Evolutionary conservation across 352 stramenopile genomes (phyloP).

Genomic region (Peronospora farinosa): DNA sequence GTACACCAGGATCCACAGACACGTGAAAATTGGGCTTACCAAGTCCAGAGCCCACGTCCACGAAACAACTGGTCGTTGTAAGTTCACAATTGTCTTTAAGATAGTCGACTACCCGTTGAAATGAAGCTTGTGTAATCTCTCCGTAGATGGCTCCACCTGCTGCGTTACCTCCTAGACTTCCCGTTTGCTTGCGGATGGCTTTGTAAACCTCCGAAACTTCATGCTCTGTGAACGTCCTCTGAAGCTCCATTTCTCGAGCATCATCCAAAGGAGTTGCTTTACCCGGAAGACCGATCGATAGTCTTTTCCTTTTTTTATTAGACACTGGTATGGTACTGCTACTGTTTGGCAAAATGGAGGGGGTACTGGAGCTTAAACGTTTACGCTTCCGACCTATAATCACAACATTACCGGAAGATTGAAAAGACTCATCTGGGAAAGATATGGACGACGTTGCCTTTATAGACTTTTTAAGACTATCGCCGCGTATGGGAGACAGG

Average conservation of each 20-base stretch:
- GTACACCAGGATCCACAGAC: constrained; percentile 91
- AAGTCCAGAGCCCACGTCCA: constrained; percentile 95
- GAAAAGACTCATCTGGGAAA: constrained; percentile 1
- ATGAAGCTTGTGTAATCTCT: constrained; percentile 94
- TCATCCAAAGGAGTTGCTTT: constrained; percentile 65
- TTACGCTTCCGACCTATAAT: constrained; percentile 46
- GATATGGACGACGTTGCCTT: constrained; percentile 3
- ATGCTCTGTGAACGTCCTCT: constrained; percentile 70
- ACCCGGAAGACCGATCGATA: constrained; percentile 60
- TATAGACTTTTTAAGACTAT: constrained; percentile 7
- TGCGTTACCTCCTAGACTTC: constrained; percentile 91
- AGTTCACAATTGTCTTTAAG: constrained; percentile 91
- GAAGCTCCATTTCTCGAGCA: constrained; percentile 53
- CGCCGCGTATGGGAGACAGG: constrained; percentile 15
- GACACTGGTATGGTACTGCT: constrained; percentile 12
- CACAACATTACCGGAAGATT: neutral
- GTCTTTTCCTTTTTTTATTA: constrained; percentile 52
- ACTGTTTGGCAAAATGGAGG: constrained; percentile 12
- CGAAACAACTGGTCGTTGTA: constrained; percentile 84
- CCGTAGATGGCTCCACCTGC: constrained; percentile 96
- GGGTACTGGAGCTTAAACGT: constrained; percentile 23
- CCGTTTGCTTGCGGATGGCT: constrained; percentile 91
- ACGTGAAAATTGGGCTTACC: constrained; percentile 98
- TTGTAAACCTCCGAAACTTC: constrained; percentile 88
- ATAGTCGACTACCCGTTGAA: constrained; percentile 95